Base-by-base conservation (phyloP, 106 monocot species). In the Narthecium ossifragum region DNA sequence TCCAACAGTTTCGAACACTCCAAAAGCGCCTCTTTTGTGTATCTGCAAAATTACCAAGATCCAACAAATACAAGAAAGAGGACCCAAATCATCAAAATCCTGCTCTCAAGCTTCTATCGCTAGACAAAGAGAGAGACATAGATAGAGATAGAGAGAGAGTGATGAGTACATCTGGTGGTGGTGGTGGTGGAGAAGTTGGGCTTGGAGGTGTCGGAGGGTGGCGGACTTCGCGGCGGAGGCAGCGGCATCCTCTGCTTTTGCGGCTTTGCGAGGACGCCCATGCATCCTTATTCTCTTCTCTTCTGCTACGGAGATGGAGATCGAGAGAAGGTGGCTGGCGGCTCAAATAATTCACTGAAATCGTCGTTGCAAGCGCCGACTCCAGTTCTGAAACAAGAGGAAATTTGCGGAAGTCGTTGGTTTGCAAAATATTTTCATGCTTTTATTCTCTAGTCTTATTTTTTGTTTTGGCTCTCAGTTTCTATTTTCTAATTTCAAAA, bases 171-270 rank as follows among this genome's bases (percentile, higher is more conserved):
- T 69, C 59, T 69, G 88, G 50, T 77, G 55, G n/a, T 70, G 84
- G 70, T 80, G 98, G 70, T 85, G 79, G 70, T 71, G 77, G 71
- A 99, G 76, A 49, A 99, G 61, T 31, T 77, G 79, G 8, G 69
- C 21, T 57, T 99, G 98, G 34, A 99, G 91, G 15, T 75, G 60
- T 0, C 74, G 78, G 49, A 99, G 86, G 30, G 76, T 73, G 21
- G 77, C 74, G 9, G 91, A 74, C 73, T 92, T 99, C 21, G 79
- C 79, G 62, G 75, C 74, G 46, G 70, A 59, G 18, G 74, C 68
- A 26, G 58, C 78, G 43, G 75, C 45, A 43, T 88, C 98, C 58
- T 73, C 81, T 60, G 69, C 64, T 57, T 65, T 57, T 8, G 59
- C 48, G 48, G 84, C 32, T 60, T 75, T 77, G 21, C 93, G 82